Evolutionary conservation across 805 yeast species (phyloP).

Genomic region (Pichia exigua): DNA sequence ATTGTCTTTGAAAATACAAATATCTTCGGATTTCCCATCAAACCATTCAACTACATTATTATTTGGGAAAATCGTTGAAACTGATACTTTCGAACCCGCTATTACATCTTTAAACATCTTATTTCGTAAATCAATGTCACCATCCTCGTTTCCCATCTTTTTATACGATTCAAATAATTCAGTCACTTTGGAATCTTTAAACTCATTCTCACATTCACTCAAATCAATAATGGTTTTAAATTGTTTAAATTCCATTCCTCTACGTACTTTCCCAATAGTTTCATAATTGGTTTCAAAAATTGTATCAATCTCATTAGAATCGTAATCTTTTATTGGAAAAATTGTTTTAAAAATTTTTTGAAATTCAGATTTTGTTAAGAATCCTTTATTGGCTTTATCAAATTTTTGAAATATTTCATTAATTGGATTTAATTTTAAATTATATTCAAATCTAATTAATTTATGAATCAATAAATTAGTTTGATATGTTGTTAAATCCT

Average conservation of each 20-base stretch:
- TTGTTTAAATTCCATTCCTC: slow-evolving; percentile 24
- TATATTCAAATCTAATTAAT: slow-evolving; percentile 6
- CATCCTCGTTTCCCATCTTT: not conserved
- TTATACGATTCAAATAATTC: not conserved
- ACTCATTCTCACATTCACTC: not conserved
- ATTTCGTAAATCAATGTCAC: not conserved
- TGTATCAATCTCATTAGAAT: slow-evolving; percentile 31
- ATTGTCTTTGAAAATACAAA: slow-evolving; percentile 5
- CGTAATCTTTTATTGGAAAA: slow-evolving; percentile 30
- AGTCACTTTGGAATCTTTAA: slow-evolving; percentile 11
- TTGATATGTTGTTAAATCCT: not conserved
- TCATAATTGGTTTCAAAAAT: slow-evolving; percentile 10
- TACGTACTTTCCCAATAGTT: slow-evolving; percentile 11
- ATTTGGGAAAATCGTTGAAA: slow-evolving; percentile 13
- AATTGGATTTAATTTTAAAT: slow-evolving; percentile 11
- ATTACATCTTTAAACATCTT: slow-evolving; percentile 24
- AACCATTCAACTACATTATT: slow-evolving; percentile 7
- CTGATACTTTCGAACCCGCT: not conserved
- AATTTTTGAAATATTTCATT: slow-evolving; percentile 35
- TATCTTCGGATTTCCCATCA: slow-evolving; percentile 8
- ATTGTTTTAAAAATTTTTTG: slow-evolving; percentile 34
- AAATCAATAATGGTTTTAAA: slow-evolving; percentile 19
- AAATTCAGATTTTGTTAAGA: slow-evolving; percentile 35
- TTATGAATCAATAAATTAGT: slow-evolving; percentile 7
- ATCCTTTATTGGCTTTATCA: slow-evolving; percentile 29